Evolutionary conservation across 106 monocot genomes (phyloP).

Genomic region (Acorus calamus): DNA sequence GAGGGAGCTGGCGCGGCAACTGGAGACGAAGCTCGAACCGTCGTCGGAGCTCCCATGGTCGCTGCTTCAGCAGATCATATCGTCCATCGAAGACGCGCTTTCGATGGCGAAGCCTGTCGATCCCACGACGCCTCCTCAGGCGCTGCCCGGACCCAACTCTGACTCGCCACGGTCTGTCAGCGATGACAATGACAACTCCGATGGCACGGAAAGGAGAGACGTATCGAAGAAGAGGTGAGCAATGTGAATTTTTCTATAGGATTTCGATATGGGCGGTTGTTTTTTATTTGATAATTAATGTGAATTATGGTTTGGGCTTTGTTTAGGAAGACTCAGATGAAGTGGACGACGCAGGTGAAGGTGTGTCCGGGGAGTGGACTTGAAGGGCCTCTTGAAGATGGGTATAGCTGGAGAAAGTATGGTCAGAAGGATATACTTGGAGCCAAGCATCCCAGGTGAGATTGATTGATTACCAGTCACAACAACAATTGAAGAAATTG

Average conservation of each 20-base stretch:
- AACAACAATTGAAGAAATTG: not conserved
- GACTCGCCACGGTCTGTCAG: not conserved
- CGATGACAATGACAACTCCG: conserved; percentile 4
- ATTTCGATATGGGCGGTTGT: not conserved
- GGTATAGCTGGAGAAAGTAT: conserved; percentile 10
- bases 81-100: conserved; percentile 18
- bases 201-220: conserved; percentile 16
- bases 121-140: too few relatives aligned
- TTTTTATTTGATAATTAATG: too few relatives aligned
- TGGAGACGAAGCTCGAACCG: conserved; percentile 17
- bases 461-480: not conserved
- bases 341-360: not conserved
- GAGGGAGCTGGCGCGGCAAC: conserved; percentile 15
- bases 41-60: conserved; percentile 12
- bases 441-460: conserved; percentile 5
- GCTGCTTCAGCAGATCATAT: conserved; percentile 5
- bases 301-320: not conserved
- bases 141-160: not conserved
- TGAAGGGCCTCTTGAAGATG: conserved; percentile 1
- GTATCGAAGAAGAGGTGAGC: conserved; percentile 34
- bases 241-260: not conserved
- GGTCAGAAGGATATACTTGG: conserved; percentile 11
- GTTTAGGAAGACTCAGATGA: not conserved
- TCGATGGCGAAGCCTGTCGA: conserved; percentile 15
- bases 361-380: not conserved